Evolutionary conservation across 208 protist species (phyloP).

Genomic region (Acanthamoeba sp.): DNA sequence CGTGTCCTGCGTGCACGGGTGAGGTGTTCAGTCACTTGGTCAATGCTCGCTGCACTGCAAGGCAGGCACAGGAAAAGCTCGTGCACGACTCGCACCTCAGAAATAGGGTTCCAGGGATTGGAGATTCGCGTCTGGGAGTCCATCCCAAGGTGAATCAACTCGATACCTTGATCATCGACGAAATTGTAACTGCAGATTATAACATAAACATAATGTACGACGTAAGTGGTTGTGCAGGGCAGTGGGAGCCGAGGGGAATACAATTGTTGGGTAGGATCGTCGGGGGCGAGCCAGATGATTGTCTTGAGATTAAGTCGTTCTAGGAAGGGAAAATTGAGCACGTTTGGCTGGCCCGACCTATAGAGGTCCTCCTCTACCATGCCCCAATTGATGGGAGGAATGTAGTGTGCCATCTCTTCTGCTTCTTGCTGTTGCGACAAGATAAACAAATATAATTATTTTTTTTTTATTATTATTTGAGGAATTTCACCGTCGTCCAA

Average conservation of each 20-base stretch:
- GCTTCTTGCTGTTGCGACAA: background rate
- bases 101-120: slow-evolving; percentile 87
- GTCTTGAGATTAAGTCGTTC: slow-evolving; percentile 96
- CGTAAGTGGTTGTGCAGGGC: slow-evolving; percentile 4
- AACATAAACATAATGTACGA: background rate
- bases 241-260: slow-evolving; percentile 5
- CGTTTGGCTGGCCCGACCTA: slow-evolving; percentile 95
- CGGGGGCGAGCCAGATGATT: slow-evolving; percentile 96
- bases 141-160: slow-evolving; percentile 87
- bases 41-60: no score
- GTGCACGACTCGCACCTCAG: slow-evolving; percentile 79
- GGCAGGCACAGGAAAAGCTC: no score
- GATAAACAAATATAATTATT: no score
- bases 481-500: no score
- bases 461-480: background rate
- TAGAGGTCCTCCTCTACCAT: slow-evolving; percentile 97
- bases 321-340: slow-evolving; percentile 97
- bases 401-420: slow-evolving; percentile 39
- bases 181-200: slow-evolving; percentile 89
- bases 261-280: slow-evolving; percentile 93
- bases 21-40: no score
- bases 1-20: slow-evolving; percentile 15
- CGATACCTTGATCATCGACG: slow-evolving; percentile 95
- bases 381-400: slow-evolving; percentile 93
- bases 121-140: slow-evolving; percentile 61